phyloP scores from a whole-genome alignment of 2,329 filamentous ascomycete genomes.

The Plenodomus lindquistii region DNA sequence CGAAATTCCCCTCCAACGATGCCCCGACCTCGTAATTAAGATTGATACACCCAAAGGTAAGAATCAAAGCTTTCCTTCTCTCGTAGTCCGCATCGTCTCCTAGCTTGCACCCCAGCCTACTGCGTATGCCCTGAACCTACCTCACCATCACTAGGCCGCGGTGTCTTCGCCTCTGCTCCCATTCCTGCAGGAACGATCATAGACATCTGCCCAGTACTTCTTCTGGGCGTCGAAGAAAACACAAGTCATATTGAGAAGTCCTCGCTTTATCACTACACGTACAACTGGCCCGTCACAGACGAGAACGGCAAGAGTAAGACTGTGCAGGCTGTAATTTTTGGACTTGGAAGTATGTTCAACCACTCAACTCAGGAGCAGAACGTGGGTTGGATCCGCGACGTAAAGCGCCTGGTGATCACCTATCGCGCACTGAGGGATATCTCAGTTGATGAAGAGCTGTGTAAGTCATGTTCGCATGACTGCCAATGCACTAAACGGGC shows the following conservation, averaged over 20 bases:
- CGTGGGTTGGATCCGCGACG: slow-evolving; percentile 59
- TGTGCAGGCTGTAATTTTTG: slow-evolving; percentile 59
- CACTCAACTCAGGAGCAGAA: slow-evolving; percentile 58
- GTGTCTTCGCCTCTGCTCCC: slow-evolving; percentile 53
- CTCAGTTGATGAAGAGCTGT: slow-evolving; percentile 58
- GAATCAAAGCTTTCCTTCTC: background rate
- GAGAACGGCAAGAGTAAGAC: slow-evolving; percentile 32
- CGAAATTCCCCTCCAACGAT: slow-evolving; percentile 46
- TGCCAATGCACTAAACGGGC: background rate
- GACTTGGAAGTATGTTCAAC: slow-evolving; percentile 63
- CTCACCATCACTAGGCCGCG: too few species aligned
- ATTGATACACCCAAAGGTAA: slow-evolving; percentile 58
- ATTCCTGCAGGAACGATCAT: slow-evolving; percentile 55
- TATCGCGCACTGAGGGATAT: slow-evolving; percentile 58
- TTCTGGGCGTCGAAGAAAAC: slow-evolving; percentile 55
- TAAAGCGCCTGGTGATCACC: slow-evolving; percentile 50
- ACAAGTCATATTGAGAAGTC: slow-evolving; percentile 55
- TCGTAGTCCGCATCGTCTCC: slow-evolving; percentile 1
- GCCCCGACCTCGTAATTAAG: slow-evolving; percentile 49
- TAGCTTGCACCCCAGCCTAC: too few species aligned
- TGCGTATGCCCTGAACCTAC: too few species aligned
- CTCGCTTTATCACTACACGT: slow-evolving; percentile 60
- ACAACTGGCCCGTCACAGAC: slow-evolving; percentile 51
- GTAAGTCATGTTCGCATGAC: slow-evolving; percentile 36
- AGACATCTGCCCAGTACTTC: slow-evolving; percentile 57